Evolutionary conservation across 2,329 filamentous ascomycete species (phyloP).

Genomic region (Fusarium sp.): DNA sequence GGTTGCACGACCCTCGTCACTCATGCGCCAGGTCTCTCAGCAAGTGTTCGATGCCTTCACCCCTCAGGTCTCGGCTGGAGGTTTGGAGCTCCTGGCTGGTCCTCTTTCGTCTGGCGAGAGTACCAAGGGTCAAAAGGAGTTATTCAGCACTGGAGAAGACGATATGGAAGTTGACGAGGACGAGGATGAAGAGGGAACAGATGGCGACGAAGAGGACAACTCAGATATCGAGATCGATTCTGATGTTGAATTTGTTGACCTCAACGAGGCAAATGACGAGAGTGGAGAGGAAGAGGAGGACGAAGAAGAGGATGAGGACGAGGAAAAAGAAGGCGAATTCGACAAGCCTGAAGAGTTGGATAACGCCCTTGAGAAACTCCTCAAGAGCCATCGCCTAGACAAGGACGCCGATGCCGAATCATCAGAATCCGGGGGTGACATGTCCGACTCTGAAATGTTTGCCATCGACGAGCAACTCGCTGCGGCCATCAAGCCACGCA

Average conservation of each 20-base stretch:
- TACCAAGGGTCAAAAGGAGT: conserved; percentile 84
- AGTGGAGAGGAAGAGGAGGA: conserved; percentile 61
- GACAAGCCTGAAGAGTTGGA: conserved; percentile 71
- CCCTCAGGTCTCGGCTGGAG: conserved; percentile 78
- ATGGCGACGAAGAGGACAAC: conserved; percentile 59
- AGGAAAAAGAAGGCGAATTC: conserved; percentile 59
- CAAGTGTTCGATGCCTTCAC: conserved; percentile 91
- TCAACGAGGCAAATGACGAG: conserved; percentile 59
- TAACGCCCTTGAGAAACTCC: conserved; percentile 81
- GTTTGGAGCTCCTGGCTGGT: conserved; percentile 75
- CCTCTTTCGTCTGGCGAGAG: conserved; percentile 86
- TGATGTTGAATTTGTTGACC: conserved; percentile 67
- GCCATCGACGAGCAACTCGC: conserved; percentile 86
- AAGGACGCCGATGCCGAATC: conserved; percentile 70
- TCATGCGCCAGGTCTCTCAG: conserved; percentile 89
- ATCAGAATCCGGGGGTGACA: conserved; percentile 79
- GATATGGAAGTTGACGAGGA: conserved; percentile 66
- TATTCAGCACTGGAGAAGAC: conserved; percentile 82
- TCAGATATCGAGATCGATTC: conserved; percentile 66
- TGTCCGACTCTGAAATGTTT: conserved; percentile 98
- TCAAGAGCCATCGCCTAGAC: conserved; percentile 78
- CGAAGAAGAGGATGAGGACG: conserved; percentile 61
- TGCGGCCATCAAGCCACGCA: conserved; percentile 86
- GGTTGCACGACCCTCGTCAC: conserved; percentile 84
- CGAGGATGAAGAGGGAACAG: conserved; percentile 61